Evolutionary conservation across 345 rosid species (phyloP).

Genomic region (Brassica juncea): DNA sequence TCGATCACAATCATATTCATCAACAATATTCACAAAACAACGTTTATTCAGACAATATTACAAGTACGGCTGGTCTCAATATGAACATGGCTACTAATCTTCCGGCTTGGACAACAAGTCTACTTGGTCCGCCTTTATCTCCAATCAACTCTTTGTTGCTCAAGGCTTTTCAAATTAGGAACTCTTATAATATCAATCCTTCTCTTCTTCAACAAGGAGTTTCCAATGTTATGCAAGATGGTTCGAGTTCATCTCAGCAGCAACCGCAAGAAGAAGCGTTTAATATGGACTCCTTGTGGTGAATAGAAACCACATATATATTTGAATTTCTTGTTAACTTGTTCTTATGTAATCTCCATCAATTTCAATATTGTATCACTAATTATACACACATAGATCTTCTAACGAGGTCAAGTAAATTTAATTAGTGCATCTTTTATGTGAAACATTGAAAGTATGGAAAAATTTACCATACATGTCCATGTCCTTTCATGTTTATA

Average conservation of each 20-base stretch:
- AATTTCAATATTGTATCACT: constrained; percentile 23
- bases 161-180: constrained; percentile 80
- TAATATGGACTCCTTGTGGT: constrained; percentile 83
- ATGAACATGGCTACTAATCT: constrained; percentile 37
- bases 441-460: constrained; percentile 3
- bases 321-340: constrained; percentile 9
- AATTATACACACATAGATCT: constrained; percentile 4
- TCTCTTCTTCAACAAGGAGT: constrained; percentile 49
- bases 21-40: constrained; percentile 26
- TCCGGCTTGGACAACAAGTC: constrained; percentile 60
- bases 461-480: constrained; percentile 14
- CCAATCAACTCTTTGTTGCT: constrained; percentile 76
- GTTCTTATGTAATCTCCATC: constrained; percentile 16
- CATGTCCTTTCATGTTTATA: constrained; percentile 3
- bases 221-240: constrained; percentile 49
- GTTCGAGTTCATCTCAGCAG: constrained; percentile 65
- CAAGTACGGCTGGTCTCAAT: constrained; percentile 35
- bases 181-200: constrained; percentile 45
- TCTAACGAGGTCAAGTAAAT: constrained; percentile 27
- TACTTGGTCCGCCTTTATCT: constrained; percentile 60
- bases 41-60: constrained; percentile 25
- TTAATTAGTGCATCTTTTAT: constrained; percentile 10
- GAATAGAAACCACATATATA: constrained; percentile 35
- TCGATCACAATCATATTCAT: constrained; percentile 38
- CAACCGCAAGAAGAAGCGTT: constrained; percentile 80